Conservation (phyloP, 2,329 filamentous ascomycete species). For the Claviceps pusilla region DNA sequence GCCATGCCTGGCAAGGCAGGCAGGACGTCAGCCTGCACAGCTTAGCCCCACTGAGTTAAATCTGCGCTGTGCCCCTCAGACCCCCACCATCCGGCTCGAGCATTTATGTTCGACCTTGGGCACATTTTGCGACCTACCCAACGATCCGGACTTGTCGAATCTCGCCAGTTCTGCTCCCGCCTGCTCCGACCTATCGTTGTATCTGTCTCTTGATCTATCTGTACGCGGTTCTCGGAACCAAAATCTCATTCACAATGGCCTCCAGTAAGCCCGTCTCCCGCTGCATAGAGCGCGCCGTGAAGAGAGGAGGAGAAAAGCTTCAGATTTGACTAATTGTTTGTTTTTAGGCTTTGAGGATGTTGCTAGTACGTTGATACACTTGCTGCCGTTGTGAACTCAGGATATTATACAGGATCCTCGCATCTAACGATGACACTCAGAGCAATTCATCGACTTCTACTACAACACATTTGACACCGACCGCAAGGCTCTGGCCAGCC, state of each 20-base stretch:
- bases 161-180: constrained; percentile 1
- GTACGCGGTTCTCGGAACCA: background rate
- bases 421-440: constrained; percentile 29
- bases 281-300: constrained; percentile 1
- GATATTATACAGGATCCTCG: background rate
- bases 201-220: constrained; percentile 3
- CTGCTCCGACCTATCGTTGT: constrained; percentile 1
- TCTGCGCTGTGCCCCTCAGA: constrained; percentile 22
- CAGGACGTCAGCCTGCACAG: constrained; percentile 8
- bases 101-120: constrained; percentile 5
- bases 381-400: background rate
- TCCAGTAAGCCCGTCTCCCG: constrained; percentile 12
- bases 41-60: constrained; percentile 10
- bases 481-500: constrained; percentile 45
- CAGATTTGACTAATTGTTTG: constrained; percentile 9
- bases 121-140: constrained; percentile 21
- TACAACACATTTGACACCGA: constrained; percentile 73
- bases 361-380: constrained; percentile 26
- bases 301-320: constrained; percentile 5
- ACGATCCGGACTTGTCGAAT: constrained; percentile 6
- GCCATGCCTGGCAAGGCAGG: no score
- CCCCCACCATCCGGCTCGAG: constrained; percentile 14
- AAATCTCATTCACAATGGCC: constrained; percentile 17
- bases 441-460: constrained; percentile 81
- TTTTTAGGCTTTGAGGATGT: constrained; percentile 28